Evolutionary conservation across 495 filamentous ascomycete genomes (phyloP).

Genomic region (Neurospora sp.): DNA sequence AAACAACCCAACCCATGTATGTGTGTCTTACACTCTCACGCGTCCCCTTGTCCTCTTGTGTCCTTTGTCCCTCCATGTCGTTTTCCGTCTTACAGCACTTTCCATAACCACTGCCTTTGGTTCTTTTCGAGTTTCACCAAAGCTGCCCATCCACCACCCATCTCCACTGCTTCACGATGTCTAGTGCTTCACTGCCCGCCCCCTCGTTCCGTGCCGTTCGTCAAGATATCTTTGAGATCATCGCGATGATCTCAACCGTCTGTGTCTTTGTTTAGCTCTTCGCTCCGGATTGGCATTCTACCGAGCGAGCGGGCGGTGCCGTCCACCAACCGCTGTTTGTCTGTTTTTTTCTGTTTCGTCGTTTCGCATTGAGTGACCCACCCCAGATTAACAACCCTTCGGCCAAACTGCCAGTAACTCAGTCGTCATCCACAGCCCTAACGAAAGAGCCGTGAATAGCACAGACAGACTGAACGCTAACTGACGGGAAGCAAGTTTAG

Average conservation of each 20-base stretch:
- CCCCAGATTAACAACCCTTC: neutral
- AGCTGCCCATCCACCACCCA: neutral
- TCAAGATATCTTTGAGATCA: neutral
- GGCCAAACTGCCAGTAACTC: neutral
- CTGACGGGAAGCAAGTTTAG: neutral
- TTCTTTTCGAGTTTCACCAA: too few relatives aligned
- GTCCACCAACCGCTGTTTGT: neutral
- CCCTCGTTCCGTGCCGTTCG: neutral
- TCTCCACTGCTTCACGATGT: neutral
- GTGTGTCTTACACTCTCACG: neutral
- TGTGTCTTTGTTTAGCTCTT: neutral
- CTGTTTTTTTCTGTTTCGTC: neutral
- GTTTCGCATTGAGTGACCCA: neutral
- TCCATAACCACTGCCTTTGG: neutral
- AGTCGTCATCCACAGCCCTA: neutral
- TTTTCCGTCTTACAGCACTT: neutral
- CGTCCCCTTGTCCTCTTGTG: neutral
- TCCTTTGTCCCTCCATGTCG: neutral
- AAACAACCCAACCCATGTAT: neutral
- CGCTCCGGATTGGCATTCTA: neutral
- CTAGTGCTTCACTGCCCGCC: too few relatives aligned
- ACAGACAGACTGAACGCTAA: neutral
- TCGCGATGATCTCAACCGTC: neutral
- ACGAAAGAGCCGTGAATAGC: neutral
- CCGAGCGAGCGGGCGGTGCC: neutral